Evolutionary conservation across 805 yeast genomes (phyloP), one percentile per base, ranked within the genome.

Genomic region (Wickerhamomyces bisporus): DNA sequence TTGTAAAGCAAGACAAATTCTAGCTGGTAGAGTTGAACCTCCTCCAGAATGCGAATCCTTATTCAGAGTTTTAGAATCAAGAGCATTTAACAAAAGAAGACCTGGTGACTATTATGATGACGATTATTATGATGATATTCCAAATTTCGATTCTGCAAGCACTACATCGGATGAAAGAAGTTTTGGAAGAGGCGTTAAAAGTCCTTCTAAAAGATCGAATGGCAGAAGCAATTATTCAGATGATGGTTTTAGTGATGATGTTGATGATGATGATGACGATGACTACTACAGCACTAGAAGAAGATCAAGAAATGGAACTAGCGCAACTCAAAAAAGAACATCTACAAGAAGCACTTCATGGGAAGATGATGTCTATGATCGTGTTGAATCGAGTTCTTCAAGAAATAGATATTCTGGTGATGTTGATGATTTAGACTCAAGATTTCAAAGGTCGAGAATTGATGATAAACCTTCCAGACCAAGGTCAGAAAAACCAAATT

Each of bases 41-140:
- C 98, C 98, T 3, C 87, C 96, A 21, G 88, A 84, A 10, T 84
- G 88, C 49, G 97, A 88, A 46, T 74, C 93, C 5, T 71, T 91
- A 47, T 79, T 87, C 77, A 74, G 95, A 53, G 83, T 91, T 13
- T 71, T 91, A 46, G 91, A 88, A 47, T 78, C 93, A 23, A 74
- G 89, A 49, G 95, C 87, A 1, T 93, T 91, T 70, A 73, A 73
- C 45, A 71, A 70, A 58, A 68, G 75, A 55, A 65, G 71, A 40
- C 37, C 50, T 5, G 67, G 67, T 9, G 75, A 67, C 31, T 50
- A 49, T 29, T 70, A 69, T 42, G 75, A 71, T 31, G 74, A 81
- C 44, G 84, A 80, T 41, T 76, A 77, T 53, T 83, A 79, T 57
- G 77, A 81, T 54, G 96, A 86, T 58, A 73, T 86, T 26, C 60